phyloP scores from a whole-genome alignment of 1,284 basidiomycete species.

The Melanopsichium pennsylvanicum region DNA sequence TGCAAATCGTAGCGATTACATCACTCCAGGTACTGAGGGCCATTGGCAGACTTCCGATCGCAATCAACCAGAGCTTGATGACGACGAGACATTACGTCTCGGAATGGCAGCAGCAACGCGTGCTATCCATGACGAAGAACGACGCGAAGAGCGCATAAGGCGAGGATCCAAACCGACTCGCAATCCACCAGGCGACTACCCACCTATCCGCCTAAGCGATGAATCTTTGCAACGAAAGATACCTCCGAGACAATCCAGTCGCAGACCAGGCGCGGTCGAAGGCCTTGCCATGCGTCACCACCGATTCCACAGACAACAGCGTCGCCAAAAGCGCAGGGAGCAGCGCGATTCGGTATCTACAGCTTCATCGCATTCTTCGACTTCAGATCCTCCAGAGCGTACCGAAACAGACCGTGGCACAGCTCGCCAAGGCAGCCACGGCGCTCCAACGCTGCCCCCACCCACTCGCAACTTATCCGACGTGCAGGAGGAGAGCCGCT shows the following conservation, averaged over 20 bases:
- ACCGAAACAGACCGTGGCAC: neutral
- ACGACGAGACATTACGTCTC: slow-evolving; percentile 2
- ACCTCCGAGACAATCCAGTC: slow-evolving; percentile 7
- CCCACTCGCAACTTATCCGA: slow-evolving; percentile 32
- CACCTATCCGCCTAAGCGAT: slow-evolving; percentile 34
- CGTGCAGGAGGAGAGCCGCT: slow-evolving; percentile 26
- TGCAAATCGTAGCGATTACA: neutral
- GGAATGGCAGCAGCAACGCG: slow-evolving; percentile 28
- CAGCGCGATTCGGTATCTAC: slow-evolving; percentile 21
- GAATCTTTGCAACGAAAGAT: slow-evolving; percentile 8
- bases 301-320: slow-evolving; percentile 19
- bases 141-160: neutral
- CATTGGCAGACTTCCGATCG: neutral
- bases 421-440: neutral
- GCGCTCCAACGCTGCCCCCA: slow-evolving; percentile 3
- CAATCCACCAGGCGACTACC: slow-evolving; percentile 14
- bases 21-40: slow-evolving; percentile 4
- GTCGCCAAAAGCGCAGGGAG: slow-evolving; percentile 16
- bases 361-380: slow-evolving; percentile 9
- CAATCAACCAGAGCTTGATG: neutral
- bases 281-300: slow-evolving; percentile 43
- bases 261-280: slow-evolving; percentile 40
- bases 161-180: neutral
- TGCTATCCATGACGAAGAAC: slow-evolving; percentile 28
- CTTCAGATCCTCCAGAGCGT: neutral